Evolutionary conservation across 257 asterid genomes (phyloP).

Genomic region (Salvia miltiorrhiza): DNA sequence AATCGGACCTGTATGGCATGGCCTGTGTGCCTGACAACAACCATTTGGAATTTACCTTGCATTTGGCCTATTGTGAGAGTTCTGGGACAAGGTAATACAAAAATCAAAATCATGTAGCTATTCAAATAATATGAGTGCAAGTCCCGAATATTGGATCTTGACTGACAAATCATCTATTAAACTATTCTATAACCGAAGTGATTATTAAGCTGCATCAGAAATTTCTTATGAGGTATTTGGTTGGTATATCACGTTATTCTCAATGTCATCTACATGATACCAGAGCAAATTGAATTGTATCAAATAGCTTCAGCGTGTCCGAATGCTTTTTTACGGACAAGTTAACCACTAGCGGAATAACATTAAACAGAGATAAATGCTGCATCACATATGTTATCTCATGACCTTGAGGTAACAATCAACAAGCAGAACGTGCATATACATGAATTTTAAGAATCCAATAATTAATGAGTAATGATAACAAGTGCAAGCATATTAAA

Average conservation of each 20-base stretch:
- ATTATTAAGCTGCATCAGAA: background rate
- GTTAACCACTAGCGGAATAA: background rate
- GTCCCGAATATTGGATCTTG: too few relatives aligned
- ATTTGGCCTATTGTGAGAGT: constrained; percentile 93
- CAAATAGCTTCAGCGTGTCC: background rate
- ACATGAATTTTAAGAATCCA: background rate
- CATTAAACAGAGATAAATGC: too few relatives aligned
- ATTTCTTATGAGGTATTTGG: background rate
- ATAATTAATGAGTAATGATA: background rate
- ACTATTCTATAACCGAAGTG: background rate
- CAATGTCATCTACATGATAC: background rate
- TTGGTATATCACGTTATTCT: background rate
- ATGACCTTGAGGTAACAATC: background rate
- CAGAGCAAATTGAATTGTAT: background rate
- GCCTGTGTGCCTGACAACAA: constrained; percentile 88
- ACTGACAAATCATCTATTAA: too few relatives aligned
- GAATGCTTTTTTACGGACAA: background rate
- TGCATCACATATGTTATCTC: background rate
- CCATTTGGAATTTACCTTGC: constrained; percentile 99
- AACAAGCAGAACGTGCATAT: background rate
- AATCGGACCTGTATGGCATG: constrained; percentile 88
- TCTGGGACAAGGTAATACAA: constrained; percentile 40
- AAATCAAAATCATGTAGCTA: background rate
- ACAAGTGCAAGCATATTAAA: background rate
- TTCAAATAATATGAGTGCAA: background rate